Base-by-base conservation (phyloP, 169 alveolate species). In the Cryptosporidium felis region DNA sequence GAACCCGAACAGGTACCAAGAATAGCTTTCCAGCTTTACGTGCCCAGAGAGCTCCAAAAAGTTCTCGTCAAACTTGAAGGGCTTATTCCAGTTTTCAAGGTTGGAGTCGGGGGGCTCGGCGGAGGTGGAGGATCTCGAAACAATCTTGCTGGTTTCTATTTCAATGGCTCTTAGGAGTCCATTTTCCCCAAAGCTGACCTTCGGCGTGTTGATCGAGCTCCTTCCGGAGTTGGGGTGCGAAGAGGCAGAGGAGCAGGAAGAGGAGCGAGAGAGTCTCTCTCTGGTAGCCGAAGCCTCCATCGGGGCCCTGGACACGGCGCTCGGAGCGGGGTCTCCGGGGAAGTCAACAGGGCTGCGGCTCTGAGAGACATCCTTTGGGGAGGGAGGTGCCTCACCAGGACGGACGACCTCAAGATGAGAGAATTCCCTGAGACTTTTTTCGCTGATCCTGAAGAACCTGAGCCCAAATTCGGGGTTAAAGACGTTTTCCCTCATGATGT, bases 11-110 rank as follows among this genome's bases (percentile, higher is more conserved):
- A 74, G 26, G 26, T 53, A 74, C 85, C 85, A 74, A 9, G 60
- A 49, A 36, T 74, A 74, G 28, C 74, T 74, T 26, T 74, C 67
- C 6, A 74, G 46, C 45, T 74, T 74, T 9, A 74, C 85, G 36
- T 74, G 85, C 9, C 85, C 85, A 47, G 85, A 49, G 32, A 74
- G 26, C 23, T 74, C 85, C 21, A 61, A 32, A 21, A 74, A 74
- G 0, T 74, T 74, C 23, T 74, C 74, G 4, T 74, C 47, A 44
- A 65, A 65, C 0, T 12, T 18, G 10, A 30, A 9, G 18, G 23
- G 26, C 8, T 45, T 16, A 65, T 32, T n/a, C 0, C 12, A 44
- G 21, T 46, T 46, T 46, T 65, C 42, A n/a, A n/a, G n/a, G n/a
- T n/a, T n/a, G n/a, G n/a, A n/a, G n/a, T n/a, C n/a, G n/a, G n/a